Base-by-base conservation (phyloP, 1,139 yeast species). In the Protomyces lactucae-debilis region DNA sequence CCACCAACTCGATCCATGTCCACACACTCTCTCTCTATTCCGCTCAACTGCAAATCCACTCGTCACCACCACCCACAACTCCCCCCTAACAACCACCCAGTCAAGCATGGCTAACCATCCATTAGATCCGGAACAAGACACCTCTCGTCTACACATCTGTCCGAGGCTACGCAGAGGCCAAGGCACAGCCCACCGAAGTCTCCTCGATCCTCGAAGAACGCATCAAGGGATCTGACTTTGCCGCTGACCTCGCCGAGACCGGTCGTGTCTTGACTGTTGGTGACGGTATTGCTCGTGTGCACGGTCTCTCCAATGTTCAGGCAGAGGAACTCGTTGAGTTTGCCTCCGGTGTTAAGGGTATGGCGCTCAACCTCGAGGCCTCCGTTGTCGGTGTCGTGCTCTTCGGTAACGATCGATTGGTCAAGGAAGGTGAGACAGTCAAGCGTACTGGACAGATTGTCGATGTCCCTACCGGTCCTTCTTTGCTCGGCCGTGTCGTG, bases 211-310 rank as follows among this genome's bases (percentile, higher is more conserved):
- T 95, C 77, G 99, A 95, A 84, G 97, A 93, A 81, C 91, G 96
- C 83, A 95, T 95, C 85, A 91, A 97, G 84, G 99, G 99, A 82
- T 95, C 93, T 74, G 87, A 97, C 72, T 95, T 90, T 76, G 98
- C 92, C 81, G 91, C 97, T 75, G 86, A 90, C 87, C 87, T 95
- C 76, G 91, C 93, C 82, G 99, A 95, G 84, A 95, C 99, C 79
- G 99, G 99, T 80, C 91, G 96, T 82, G 99, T 95, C 77, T 85
- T 95, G 78, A 88, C 98, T 73, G 97, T 95, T 78, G 98, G 90
- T 89, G 99, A 95, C 82, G 99, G 99, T 92, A 93, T 93, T 79
- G 99, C 99, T 79, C 96, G 99, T 86, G 97, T 93, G 76, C 93
- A 89, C 83, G 99, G 99, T 82, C 85, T 95, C 77, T 93, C 92